Evolutionary conservation across 495 filamentous ascomycete genomes (phyloP).

Genomic region (Niebla homalea): DNA sequence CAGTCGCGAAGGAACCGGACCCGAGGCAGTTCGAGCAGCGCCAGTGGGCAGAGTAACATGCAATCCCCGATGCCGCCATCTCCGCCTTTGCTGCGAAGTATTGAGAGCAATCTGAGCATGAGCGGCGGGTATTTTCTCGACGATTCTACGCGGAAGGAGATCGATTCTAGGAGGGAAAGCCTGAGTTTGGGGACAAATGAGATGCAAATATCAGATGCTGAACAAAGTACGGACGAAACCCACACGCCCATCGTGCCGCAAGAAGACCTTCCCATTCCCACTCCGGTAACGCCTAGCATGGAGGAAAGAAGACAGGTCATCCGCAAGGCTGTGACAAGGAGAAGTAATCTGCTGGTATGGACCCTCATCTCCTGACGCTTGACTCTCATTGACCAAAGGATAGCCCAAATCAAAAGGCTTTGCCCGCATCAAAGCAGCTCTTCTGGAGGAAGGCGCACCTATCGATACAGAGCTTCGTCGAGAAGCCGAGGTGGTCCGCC

Average conservation of each 20-base stretch:
- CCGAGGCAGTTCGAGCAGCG: constrained; percentile 42
- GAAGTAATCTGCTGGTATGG: constrained; percentile 77
- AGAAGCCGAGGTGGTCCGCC: constrained; percentile 88
- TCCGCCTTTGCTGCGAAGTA: constrained; percentile 49
- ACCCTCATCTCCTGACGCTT: not conserved
- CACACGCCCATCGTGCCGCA: constrained; percentile 22
- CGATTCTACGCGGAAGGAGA: constrained; percentile 28
- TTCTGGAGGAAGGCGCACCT: constrained; percentile 76
- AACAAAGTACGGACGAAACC: constrained; percentile 62
- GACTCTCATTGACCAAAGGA: constrained; percentile 8
- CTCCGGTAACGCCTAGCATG: constrained; percentile 20
- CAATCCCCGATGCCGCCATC: constrained; percentile 51
- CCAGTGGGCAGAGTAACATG: constrained; percentile 56
- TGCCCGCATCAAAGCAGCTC: constrained; percentile 77
- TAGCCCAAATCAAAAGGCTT: constrained; percentile 92
- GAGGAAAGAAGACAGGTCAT: constrained; percentile 31
- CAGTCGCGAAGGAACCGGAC: constrained; percentile 43
- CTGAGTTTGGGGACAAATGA: constrained; percentile 78
- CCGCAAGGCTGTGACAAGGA: constrained; percentile 60
- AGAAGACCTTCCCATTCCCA: constrained; percentile 9
- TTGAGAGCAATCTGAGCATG: constrained; percentile 33
- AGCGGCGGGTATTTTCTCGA: constrained; percentile 31
- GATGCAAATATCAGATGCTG: constrained; percentile 67
- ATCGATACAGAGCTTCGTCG: constrained; percentile 78
- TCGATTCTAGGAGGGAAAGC: constrained; percentile 60